Percentiles rank a stretch among this genome's conserved stretches.
Evolutionary conservation across 768 basidiomycete genomes (phyloP).

Genomic region (Ramaria sp.): DNA sequence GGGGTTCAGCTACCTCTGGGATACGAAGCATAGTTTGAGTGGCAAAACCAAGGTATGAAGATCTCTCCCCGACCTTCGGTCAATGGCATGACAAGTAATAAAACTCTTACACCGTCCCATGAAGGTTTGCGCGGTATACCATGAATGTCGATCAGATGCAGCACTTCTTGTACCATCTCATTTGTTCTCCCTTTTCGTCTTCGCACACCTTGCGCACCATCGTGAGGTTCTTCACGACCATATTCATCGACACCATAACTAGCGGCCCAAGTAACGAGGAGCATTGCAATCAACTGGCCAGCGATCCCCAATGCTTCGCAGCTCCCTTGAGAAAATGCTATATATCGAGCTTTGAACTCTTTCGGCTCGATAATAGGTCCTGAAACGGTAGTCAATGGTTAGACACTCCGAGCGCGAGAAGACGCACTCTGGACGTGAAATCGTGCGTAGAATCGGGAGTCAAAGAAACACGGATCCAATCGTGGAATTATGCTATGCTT

Average conservation of each 20-base stretch:
- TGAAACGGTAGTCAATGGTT: conserved; percentile 20
- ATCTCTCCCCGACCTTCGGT: conserved; percentile 53
- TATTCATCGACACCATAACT: conserved; percentile 81
- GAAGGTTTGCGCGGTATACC: conserved; percentile 71
- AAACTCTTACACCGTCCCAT: conserved; percentile 76
- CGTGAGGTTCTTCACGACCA: conserved; percentile 42
- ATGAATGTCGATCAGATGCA: conserved; percentile 71
- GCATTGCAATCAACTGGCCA: conserved; percentile 66
- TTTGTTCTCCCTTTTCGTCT: conserved; percentile 47
- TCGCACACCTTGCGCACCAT: conserved; percentile 19
- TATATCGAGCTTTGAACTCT: conserved; percentile 69
- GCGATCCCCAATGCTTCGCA: conserved; percentile 54
- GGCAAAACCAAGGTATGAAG: conserved; percentile 4
- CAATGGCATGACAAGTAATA: conserved; percentile 73
- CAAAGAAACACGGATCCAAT: conserved; percentile 70
- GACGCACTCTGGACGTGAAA: conserved; percentile 71
- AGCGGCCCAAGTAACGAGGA: conserved; percentile 80
- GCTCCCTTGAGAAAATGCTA: conserved; percentile 49
- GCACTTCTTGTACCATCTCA: conserved; percentile 63
- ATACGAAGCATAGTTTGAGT: not conserved
- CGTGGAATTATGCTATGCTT: conserved; percentile 53
- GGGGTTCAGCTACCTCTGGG: conserved; percentile 32
- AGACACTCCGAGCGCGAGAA: not conserved
- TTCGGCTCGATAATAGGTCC: conserved; percentile 78
- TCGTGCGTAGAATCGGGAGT: conserved; percentile 74